Percentiles rank a stretch among this genome's conserved stretches.
phyloP scores from a whole-genome alignment of 257 asterid genomes.

The Fraxinus americana region DNA sequence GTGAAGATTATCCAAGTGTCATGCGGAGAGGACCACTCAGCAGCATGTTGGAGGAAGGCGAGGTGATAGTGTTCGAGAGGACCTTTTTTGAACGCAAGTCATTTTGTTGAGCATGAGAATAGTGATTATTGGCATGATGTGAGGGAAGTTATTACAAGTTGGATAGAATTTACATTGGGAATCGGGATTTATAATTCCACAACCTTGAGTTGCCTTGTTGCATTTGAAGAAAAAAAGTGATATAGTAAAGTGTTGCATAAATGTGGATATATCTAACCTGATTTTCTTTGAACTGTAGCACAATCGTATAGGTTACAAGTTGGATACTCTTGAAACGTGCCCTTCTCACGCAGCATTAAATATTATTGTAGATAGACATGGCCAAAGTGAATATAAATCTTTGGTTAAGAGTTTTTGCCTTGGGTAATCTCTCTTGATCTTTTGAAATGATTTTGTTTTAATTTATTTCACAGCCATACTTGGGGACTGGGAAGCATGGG shows the following conservation, averaged over 20 bases:
- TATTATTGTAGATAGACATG: background rate
- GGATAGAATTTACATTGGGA: slow-evolving; percentile 15
- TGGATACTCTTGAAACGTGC: background rate
- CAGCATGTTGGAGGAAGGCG: slow-evolving; percentile 89
- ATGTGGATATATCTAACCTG: background rate
- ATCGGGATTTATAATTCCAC: background rate
- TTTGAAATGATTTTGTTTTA: background rate
- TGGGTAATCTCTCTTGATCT: background rate
- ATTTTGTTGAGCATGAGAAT: slow-evolving; percentile 43
- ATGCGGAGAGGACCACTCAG: slow-evolving; percentile 94
- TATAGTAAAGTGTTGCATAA: background rate
- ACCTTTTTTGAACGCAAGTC: slow-evolving; percentile 40
- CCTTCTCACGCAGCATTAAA: background rate
- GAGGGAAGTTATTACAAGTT: slow-evolving; percentile 25
- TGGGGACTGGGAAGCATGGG: slow-evolving; percentile 99
- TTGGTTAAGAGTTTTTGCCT: background rate
- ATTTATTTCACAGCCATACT: slow-evolving; percentile 60
- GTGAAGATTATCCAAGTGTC: slow-evolving; percentile 88
- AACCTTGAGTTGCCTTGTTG: slow-evolving; percentile 4
- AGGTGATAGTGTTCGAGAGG: slow-evolving; percentile 88
- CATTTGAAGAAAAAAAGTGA: background rate
- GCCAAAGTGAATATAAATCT: background rate
- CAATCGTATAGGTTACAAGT: background rate
- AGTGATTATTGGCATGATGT: slow-evolving; percentile 40
- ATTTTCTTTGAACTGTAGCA: background rate